phyloP scores from a whole-genome alignment of 441 rosid genomes.

The Gossypium aridum region DNA sequence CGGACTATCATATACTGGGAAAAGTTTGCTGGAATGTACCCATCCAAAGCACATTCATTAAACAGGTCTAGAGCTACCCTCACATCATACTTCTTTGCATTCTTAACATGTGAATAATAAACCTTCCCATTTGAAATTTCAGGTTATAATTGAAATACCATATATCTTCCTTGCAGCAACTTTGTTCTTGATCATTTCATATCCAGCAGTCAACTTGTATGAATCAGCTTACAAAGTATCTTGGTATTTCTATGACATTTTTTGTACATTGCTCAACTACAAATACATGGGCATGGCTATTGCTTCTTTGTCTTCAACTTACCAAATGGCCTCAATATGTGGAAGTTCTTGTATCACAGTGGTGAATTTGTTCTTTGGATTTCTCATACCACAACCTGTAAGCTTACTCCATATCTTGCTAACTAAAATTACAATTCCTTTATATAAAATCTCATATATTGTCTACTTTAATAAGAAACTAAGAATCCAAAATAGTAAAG shows the following conservation, averaged over 20 bases:
- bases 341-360: slow-evolving; percentile 21
- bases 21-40: slow-evolving; percentile 31
- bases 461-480: background rate
- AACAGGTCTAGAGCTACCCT: slow-evolving; percentile 22
- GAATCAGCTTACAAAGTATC: slow-evolving; percentile 22
- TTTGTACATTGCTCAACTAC: slow-evolving; percentile 19
- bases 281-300: slow-evolving; percentile 9
- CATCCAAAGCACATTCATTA: slow-evolving; percentile 24
- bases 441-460: background rate
- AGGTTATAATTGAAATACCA: slow-evolving; percentile 31
- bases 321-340: slow-evolving; percentile 25
- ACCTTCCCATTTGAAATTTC: background rate
- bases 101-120: background rate
- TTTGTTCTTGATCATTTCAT: slow-evolving; percentile 22
- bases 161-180: slow-evolving; percentile 22
- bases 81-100: background rate
- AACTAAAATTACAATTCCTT: background rate
- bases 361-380: slow-evolving; percentile 23
- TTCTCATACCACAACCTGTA: slow-evolving; percentile 30
- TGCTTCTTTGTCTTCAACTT: slow-evolving; percentile 10
- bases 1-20: slow-evolving; percentile 24
- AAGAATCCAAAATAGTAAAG: no score
- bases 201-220: slow-evolving; percentile 22
- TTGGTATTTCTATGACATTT: slow-evolving; percentile 29
- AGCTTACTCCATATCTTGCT: slow-evolving; percentile 12